Conservation (phyloP, 2,329 filamentous ascomycete species). For the Fusarium decemcellulare region DNA sequence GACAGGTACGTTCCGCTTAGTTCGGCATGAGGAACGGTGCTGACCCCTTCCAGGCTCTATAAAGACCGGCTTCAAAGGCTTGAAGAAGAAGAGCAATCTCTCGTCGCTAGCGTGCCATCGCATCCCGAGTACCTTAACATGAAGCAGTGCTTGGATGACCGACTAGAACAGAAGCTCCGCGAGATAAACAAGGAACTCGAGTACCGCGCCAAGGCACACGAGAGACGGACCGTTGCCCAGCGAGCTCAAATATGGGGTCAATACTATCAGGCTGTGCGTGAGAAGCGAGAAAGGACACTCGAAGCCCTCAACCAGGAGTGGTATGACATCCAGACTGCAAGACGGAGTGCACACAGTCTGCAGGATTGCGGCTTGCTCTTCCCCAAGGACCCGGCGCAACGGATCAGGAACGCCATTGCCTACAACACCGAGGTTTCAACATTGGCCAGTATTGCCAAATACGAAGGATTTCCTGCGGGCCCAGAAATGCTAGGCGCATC, state of each 20-base stretch:
- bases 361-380: constrained; percentile 88
- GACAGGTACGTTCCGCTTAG: constrained; percentile 73
- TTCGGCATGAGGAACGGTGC: constrained; percentile 15
- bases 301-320: constrained; percentile 89
- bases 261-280: constrained; percentile 88
- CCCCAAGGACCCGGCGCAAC: constrained; percentile 81
- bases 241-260: constrained; percentile 90
- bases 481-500: constrained; percentile 84
- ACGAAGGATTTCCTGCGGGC: constrained; percentile 96
- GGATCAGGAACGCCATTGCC: constrained; percentile 86
- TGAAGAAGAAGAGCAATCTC: constrained; percentile 77
- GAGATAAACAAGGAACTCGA: constrained; percentile 81
- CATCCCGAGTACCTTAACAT: constrained; percentile 94
- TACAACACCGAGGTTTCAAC: constrained; percentile 97
- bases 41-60: constrained; percentile 74
- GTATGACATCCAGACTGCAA: constrained; percentile 92
- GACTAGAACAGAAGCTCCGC: constrained; percentile 84
- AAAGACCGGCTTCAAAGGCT: constrained; percentile 89
- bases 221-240: constrained; percentile 83
- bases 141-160: constrained; percentile 87
- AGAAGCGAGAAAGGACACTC: constrained; percentile 84
- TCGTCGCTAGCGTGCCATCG: constrained; percentile 73
- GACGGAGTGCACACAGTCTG: constrained; percentile 84
- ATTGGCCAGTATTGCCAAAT: constrained; percentile 91
- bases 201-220: constrained; percentile 80